A percentile compares a stretch with the other conserved stretches of the same genome.
phyloP scores from a whole-genome alignment of 306 rosid genomes.

The Begonia masoniana region DNA sequence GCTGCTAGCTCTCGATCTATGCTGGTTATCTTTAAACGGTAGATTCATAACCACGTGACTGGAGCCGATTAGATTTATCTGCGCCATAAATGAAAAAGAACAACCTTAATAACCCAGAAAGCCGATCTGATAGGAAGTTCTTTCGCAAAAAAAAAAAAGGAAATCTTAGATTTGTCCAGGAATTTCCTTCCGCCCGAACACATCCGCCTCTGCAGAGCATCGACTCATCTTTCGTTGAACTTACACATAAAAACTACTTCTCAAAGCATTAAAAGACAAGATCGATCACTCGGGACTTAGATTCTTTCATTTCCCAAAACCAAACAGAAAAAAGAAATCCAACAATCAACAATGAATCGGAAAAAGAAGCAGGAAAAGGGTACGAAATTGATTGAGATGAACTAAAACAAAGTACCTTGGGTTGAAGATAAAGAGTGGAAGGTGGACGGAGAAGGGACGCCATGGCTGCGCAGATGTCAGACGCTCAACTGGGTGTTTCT shows the following conservation, averaged over 20 bases:
- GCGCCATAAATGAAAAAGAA: background rate
- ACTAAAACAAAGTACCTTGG: conserved; percentile 26
- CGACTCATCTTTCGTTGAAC: no score
- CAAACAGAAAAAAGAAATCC: background rate
- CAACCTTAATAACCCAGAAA: no score
- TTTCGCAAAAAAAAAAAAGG: no score
- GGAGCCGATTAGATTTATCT: conserved; percentile 28
- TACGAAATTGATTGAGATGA: background rate
- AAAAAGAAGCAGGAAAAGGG: background rate
- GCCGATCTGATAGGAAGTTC: no score
- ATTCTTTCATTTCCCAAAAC: background rate
- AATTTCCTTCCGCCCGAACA: no score
- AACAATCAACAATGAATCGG: background rate
- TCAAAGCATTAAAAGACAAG: no score
- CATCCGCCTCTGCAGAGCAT: no score
- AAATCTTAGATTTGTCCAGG: no score
- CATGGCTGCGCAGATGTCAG: conserved; percentile 29
- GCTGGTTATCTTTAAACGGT: conserved; percentile 18
- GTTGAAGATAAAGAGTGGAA: conserved; percentile 25
- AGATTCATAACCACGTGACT: conserved; percentile 7
- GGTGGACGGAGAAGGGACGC: conserved; percentile 46
- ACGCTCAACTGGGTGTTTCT: background rate
- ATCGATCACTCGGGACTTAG: no score
- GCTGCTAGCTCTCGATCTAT: conserved; percentile 20
- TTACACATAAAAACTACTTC: no score